Conservation (phyloP, 2,329 filamentous ascomycete genomes). For the Colletotrichum sp. region DNA sequence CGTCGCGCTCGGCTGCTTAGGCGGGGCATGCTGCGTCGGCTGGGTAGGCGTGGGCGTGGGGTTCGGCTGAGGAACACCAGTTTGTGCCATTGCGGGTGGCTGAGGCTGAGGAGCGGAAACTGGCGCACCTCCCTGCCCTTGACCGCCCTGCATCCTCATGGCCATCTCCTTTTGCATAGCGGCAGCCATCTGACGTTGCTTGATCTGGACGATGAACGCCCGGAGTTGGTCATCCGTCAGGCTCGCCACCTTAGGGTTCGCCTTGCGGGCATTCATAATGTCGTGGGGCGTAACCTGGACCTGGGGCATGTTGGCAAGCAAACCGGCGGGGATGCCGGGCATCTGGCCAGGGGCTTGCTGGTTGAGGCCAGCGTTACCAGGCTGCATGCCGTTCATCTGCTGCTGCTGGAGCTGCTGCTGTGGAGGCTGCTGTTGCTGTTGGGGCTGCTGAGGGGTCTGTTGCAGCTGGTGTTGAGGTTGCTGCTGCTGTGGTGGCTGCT, state of each 20-base stretch:
- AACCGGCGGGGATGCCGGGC: constrained; percentile 22
- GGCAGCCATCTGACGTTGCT: constrained; percentile 15
- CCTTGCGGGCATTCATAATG: constrained; percentile 26
- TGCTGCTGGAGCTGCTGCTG: constrained; percentile 21
- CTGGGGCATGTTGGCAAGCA: constrained; percentile 17
- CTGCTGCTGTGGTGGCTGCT: constrained; percentile 32
- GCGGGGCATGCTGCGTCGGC: neutral
- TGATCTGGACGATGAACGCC: constrained; percentile 12
- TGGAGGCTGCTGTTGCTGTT: constrained; percentile 23
- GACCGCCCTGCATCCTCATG: constrained; percentile 5
- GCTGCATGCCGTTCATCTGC: constrained; percentile 19
- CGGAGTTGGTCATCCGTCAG: constrained; percentile 26
- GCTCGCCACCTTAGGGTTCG: constrained; percentile 22
- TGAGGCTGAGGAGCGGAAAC: constrained; percentile 2
- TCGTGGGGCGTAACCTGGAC: constrained; percentile 29
- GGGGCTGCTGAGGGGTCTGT: constrained; percentile 21
- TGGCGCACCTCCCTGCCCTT: neutral
- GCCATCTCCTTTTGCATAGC: constrained; percentile 20
- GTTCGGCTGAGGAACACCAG: neutral
- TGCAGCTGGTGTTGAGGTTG: constrained; percentile 23
- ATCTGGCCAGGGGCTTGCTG: constrained; percentile 8
- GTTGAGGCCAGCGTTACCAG: neutral
- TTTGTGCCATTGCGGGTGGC: constrained; percentile 1
- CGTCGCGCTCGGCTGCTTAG: constrained; percentile 19
- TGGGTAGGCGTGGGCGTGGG: neutral